phyloP scores from a whole-genome alignment of 2,329 filamentous ascomycete genomes.

The Xylariaceae sp. region DNA sequence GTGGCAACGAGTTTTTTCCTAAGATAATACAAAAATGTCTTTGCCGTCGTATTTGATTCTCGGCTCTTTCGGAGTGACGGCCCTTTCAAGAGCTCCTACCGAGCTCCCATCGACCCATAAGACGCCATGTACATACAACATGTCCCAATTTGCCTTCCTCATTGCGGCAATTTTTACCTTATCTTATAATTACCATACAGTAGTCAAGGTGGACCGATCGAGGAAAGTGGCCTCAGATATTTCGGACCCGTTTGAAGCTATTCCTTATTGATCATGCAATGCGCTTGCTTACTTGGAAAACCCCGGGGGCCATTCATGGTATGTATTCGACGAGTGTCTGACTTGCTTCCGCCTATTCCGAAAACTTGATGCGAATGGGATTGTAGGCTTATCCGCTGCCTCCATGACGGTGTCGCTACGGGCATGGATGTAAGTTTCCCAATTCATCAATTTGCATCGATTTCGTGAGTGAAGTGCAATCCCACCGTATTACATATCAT shows the following conservation, averaged over 20 bases:
- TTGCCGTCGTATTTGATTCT: background rate
- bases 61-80: conserved; percentile 19
- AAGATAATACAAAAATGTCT: background rate
- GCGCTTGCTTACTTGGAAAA: background rate
- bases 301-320: background rate
- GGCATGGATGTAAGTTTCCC: too few species aligned
- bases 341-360: background rate
- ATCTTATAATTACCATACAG: background rate
- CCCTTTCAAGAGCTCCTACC: conserved; percentile 1
- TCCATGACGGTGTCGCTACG: too few species aligned
- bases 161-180: conserved; percentile 14
- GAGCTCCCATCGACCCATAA: conserved; percentile 5
- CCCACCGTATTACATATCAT: too few species aligned
- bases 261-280: background rate
- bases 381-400: too few species aligned
- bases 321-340: background rate
- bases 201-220: background rate
- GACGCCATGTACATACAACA: background rate
- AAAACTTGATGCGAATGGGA: background rate
- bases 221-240: conserved; percentile 7
- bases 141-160: background rate
- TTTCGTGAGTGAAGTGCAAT: too few species aligned
- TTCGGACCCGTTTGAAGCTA: background rate
- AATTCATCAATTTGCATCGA: too few species aligned
- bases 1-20: too few species aligned